Base-by-base conservation (phyloP, 805 yeast species). In the Isabelozyma heimii region DNA sequence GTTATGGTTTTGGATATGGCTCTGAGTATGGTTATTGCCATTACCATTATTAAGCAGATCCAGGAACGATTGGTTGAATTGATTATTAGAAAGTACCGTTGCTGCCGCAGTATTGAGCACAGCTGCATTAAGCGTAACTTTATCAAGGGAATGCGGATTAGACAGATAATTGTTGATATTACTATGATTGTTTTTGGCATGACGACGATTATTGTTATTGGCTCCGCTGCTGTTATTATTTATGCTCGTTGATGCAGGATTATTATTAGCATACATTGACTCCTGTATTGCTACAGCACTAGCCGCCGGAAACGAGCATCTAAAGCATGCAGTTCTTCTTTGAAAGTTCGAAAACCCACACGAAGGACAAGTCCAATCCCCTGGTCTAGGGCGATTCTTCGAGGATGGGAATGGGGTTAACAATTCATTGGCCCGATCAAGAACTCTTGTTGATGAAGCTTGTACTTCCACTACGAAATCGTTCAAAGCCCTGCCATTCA, bases 281-380 rank as follows among this genome's bases (percentile, higher is more conserved):
- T 83, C 89, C 56, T 84, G 89, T 50, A 84, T 77, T 5, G 89
- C 79, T 20, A 80, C 84, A 6, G 90, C 89, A 40, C 88, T 75
- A 9, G 89, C 76, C 8, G 89, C 89, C 5, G 97, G 96, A 69
- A 87, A 90, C 2, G 92, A 85, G 64, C 97, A 91, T 53, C 97
- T 77, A 75, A 91, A 90, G 67, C 97, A 91, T 2, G 95, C 95
- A 2, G 95, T 87, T 67, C 97, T 80, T 60, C 97, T 81, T 69
- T 91, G 97, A 70, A 91, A 91, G 67, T 91, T 91, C 20, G 96
- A 88, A 61, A 91, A 91, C 0, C 97, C 97, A 75, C 97, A 91
- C 6, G 91, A 84, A 24, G 97, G 96, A 67, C 97, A 91, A n/a
- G 88, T 89, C 97, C 97, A 91, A 65, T 91, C 97, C 16, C 97